Percentiles rank a stretch among this genome's conserved stretches.
Conservation (phyloP, 768 basidiomycete species). For the Agrocybe praecox region DNA sequence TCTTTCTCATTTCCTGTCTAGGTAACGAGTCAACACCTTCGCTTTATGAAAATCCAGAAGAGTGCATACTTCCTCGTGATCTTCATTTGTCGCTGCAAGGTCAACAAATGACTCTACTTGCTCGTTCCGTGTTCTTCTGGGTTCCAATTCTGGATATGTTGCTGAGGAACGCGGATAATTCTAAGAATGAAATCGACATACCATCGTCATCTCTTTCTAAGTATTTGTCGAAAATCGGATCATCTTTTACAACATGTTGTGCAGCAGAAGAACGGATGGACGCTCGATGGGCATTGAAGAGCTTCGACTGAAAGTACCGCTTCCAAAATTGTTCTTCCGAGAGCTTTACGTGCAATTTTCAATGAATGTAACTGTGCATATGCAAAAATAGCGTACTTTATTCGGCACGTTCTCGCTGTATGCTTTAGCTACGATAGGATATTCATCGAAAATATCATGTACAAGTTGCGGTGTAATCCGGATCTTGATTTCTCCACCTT, state of each 20-base stretch:
- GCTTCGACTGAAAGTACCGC: constrained; percentile 93
- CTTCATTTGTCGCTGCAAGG: constrained; percentile 85
- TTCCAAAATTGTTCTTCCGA: constrained; percentile 95
- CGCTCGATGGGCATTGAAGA: constrained; percentile 94
- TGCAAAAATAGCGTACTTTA: constrained; percentile 52
- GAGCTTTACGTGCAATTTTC: constrained; percentile 51
- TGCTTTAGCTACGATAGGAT: constrained; percentile 90
- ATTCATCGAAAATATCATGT: constrained; percentile 97
- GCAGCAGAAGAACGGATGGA: constrained; percentile 86
- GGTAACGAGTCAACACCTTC: constrained; percentile 1
- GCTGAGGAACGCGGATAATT: constrained; percentile 1
- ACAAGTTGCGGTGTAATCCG: constrained; percentile 90
- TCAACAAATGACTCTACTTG: constrained; percentile 80
- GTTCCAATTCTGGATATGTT: constrained; percentile 65
- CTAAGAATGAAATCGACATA: constrained; percentile 33
- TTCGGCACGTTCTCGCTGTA: constrained; percentile 91
- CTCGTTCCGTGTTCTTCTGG: constrained; percentile 66
- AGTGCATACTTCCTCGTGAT: constrained; percentile 77
- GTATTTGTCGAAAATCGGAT: constrained; percentile 94
- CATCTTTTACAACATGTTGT: constrained; percentile 85
- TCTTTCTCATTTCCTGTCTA: constrained; percentile 91
- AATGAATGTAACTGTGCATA: constrained; percentile 1
- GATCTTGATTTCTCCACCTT: constrained; percentile 86
- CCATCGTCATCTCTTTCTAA: constrained; percentile 96
- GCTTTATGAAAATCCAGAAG: background rate